Conservation (phyloP, 2,329 filamentous ascomycete genomes). For the Bertia moriformis region DNA sequence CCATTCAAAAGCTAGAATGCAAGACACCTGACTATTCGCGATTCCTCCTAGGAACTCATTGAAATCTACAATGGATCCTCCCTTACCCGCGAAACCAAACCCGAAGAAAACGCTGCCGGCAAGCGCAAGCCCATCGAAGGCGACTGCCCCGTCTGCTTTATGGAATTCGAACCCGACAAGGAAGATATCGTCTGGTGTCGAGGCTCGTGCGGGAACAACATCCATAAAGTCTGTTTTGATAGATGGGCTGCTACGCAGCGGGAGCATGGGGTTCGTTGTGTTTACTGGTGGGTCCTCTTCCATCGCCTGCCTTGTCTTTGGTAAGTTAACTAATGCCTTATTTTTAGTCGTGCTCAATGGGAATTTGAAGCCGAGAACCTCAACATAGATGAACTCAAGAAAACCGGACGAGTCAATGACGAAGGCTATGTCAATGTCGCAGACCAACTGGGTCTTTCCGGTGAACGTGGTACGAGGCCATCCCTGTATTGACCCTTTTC, state of each 20-base stretch:
- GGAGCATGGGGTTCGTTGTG: conserved; percentile 17
- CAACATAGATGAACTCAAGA: conserved; percentile 9
- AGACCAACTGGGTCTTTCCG: conserved; percentile 20
- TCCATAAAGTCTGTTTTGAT: conserved; percentile 41
- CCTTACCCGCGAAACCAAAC: conserved; percentile 23
- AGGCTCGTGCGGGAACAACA: conserved; percentile 45
- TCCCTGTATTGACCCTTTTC: conserved; percentile 6
- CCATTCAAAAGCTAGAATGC: conserved; percentile 7
- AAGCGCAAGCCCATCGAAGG: conserved; percentile 43
- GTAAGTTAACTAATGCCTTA: background rate
- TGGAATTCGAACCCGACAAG: conserved; percentile 29
- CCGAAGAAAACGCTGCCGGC: conserved; percentile 19
- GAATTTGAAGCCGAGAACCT: conserved; percentile 14
- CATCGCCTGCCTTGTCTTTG: background rate
- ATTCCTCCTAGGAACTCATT: conserved; percentile 25
- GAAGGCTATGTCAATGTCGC: conserved; percentile 29
- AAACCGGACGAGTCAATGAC: conserved; percentile 10
- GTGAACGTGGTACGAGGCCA: conserved; percentile 17
- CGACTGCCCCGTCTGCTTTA: conserved; percentile 49
- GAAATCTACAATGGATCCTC: conserved; percentile 38
- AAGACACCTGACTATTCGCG: background rate
- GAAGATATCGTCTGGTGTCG: conserved; percentile 41
- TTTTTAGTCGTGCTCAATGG: conserved; percentile 22
- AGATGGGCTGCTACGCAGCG: conserved; percentile 23
- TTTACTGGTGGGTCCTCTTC: conserved; percentile 22